These are phyloP conservation scores for Spergularia azorica DNA, from an alignment of 179 eudicot species.

Conservation along the genomic window DNA sequence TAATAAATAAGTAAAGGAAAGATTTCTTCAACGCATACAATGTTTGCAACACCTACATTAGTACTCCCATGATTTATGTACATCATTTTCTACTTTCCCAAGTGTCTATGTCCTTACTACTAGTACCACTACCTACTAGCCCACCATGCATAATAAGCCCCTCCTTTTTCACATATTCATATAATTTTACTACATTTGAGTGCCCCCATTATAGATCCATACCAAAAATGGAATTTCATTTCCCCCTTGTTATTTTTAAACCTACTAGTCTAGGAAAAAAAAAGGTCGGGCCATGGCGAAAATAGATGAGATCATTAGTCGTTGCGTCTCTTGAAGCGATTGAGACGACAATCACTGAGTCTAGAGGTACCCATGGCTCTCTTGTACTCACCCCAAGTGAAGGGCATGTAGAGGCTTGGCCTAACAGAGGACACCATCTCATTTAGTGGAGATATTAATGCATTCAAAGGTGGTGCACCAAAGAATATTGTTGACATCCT, in stretches of 20 bases:
- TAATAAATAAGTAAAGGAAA: neutral
- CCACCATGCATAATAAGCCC: constrained; percentile 12
- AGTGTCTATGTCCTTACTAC: constrained; percentile 13
- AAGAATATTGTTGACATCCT: constrained; percentile 44
- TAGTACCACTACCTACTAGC: constrained; percentile 19
- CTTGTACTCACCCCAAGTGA: constrained; percentile 50
- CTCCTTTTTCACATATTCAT: neutral
- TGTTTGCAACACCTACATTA: constrained; percentile 12
- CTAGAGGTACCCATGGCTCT: constrained; percentile 38
- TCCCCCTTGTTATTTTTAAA: neutral
- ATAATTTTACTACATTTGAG: constrained; percentile 5
- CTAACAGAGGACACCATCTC: constrained; percentile 33
- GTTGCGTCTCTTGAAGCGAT: constrained; percentile 34
- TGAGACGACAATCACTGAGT: constrained; percentile 44
- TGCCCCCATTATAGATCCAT: neutral
- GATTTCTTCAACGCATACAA: neutral
- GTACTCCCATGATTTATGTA: constrained; percentile 23
- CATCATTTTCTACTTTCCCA: constrained; percentile 17
- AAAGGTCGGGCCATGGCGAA: neutral
- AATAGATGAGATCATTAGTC: neutral
- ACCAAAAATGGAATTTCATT: constrained; percentile 16
- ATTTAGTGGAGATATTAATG: constrained; percentile 34
- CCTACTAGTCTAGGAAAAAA: constrained; percentile 9
- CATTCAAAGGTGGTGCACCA: constrained; percentile 39
- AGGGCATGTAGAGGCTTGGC: constrained; percentile 39